A percentile compares a stretch with the other conserved stretches of the same genome.
phyloP scores from a whole-genome alignment of 352 stramenopile species.

The Globisporangium cylindrosporum region DNA sequence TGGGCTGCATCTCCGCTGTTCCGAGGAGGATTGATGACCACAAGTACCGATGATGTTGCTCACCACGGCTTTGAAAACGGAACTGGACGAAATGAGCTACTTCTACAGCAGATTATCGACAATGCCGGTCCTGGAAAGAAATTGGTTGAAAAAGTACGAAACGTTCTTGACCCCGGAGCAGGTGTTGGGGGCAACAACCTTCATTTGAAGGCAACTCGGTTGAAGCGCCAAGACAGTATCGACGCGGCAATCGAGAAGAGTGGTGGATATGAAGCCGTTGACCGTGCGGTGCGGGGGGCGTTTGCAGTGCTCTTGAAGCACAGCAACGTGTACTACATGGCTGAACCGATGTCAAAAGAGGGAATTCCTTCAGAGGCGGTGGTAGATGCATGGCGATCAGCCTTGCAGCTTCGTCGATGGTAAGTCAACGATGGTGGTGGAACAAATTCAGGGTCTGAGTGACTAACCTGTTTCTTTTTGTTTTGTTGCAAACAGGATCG shows the following conservation, averaged over 20 bases:
- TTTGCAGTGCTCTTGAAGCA: constrained; percentile 85
- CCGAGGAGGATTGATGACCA: constrained; percentile 28
- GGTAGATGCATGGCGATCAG: constrained; percentile 70
- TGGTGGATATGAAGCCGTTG: constrained; percentile 74
- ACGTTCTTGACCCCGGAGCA: constrained; percentile 55
- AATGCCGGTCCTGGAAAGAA: constrained; percentile 75
- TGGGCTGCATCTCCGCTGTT: constrained; percentile 61
- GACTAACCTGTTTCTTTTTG: background rate
- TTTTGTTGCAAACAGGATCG: constrained; percentile 50
- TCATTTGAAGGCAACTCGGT: constrained; percentile 51
- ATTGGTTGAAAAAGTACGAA: constrained; percentile 75
- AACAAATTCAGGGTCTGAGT: background rate
- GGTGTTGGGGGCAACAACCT: constrained; percentile 40
- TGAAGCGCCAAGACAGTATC: constrained; percentile 84
- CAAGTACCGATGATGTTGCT: background rate
- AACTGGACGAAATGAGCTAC: constrained; percentile 37
- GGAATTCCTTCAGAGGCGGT: constrained; percentile 61
- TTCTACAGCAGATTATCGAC: constrained; percentile 75
- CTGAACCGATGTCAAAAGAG: constrained; percentile 55
- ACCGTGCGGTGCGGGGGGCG: constrained; percentile 71
- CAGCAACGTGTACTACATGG: constrained; percentile 72
- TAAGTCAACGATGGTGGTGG: constrained; percentile 21
- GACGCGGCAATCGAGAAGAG: constrained; percentile 84
- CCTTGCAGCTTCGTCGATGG: constrained; percentile 80
- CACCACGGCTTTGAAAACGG: constrained; percentile 4